phyloP scores from a whole-genome alignment of 768 basidiomycete species.

The Mycena belliarum region DNA sequence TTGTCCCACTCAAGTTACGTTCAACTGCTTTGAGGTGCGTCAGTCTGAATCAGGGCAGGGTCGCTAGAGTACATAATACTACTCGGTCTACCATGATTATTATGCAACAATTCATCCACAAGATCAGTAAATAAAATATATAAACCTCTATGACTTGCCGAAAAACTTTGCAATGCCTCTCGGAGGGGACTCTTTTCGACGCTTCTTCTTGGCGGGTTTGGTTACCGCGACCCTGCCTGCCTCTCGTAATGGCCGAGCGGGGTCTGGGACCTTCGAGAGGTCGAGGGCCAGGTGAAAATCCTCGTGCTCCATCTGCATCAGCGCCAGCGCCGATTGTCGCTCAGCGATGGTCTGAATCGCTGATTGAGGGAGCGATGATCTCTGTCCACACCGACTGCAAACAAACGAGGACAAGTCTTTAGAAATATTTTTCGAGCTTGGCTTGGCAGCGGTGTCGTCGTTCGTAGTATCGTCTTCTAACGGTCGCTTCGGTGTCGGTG shows the following conservation, averaged over 20 bases:
- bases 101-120: background rate
- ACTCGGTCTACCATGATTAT: background rate
- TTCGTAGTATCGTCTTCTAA: slow-evolving; percentile 32
- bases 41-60: no score
- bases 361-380: slow-evolving; percentile 35
- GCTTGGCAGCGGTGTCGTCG: background rate
- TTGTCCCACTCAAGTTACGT: no score
- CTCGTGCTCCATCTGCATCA: slow-evolving; percentile 68
- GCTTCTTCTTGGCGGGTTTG: slow-evolving; percentile 34
- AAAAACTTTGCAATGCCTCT: slow-evolving; percentile 52
- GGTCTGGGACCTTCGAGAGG: slow-evolving; percentile 49
- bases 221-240: slow-evolving; percentile 21
- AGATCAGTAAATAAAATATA: no score
- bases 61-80: background rate
- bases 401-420: slow-evolving; percentile 39
- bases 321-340: slow-evolving; percentile 38
- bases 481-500: slow-evolving; percentile 39
- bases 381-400: slow-evolving; percentile 61
- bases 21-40: no score
- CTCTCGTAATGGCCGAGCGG: slow-evolving; percentile 11
- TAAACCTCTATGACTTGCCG: background rate
- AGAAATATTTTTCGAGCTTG: slow-evolving; percentile 8
- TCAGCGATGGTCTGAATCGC: slow-evolving; percentile 31
- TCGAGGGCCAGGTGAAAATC: slow-evolving; percentile 91
- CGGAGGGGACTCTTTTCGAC: slow-evolving; percentile 20